Evolutionary conservation across 768 basidiomycete species (phyloP), one percentile per base, ranked within the genome.

Genomic region (Krasilnikovozyma curviuscula): DNA sequence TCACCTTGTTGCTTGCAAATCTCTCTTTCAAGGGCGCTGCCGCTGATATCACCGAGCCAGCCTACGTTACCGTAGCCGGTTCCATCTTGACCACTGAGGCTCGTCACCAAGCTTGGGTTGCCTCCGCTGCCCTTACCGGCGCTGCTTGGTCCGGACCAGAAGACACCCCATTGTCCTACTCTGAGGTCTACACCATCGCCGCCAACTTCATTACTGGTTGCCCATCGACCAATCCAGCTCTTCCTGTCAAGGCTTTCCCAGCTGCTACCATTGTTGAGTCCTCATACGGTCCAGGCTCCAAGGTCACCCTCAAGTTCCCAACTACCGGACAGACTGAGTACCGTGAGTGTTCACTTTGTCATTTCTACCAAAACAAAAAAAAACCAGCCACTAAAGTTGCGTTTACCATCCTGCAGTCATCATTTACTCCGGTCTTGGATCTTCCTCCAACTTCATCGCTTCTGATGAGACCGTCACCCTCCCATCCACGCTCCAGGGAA

Each of bases 71-170:
- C 5, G 69, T 71, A 14, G 71, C 73, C 6, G 78, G 69, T 1
- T 69, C 68, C n/a, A 79, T 83, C 55, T 66, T 80, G 37, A 66
- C 73, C 12, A 71, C 70, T 43, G 76, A 81, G 57, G 69, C 76
- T 23, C 71, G 77, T 28, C 78, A 80, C 49, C 69, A 74, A 14
- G 66, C 71, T 1, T 81, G 77, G 77, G 61, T 80, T 27, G 66
- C 68, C 52, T 69, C 71, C 1, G 68, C 72, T 13, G 69, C 73
- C 33, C 63, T 65, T 50, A 65, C 71, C 43, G 61, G 61, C 21
- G 66, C 69, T 32, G 67, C 73, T 1, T 79, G 78, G 77, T 72
- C 70, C 43, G 69, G 70, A 4, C 65, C 76, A 7, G 74, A 76
- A 57, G 76, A 79, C 59, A 75, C 61, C 50, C 62, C 58, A 46